Evolutionary conservation across 2,329 filamentous ascomycete genomes (phyloP).

Genomic region (Dactylella cylindrospora): DNA sequence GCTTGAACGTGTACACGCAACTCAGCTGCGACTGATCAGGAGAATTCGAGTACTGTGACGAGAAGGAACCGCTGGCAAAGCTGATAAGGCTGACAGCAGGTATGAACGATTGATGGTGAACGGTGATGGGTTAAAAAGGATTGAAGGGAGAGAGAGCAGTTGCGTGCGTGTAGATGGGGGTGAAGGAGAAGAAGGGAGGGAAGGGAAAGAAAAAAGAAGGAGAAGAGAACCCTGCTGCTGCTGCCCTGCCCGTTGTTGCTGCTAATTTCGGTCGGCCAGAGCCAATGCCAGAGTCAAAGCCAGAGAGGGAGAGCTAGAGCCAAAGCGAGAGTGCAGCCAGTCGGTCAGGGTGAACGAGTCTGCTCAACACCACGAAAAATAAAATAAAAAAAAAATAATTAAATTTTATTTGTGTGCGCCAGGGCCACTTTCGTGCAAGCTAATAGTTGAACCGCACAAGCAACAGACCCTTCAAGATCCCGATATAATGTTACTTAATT

Average conservation of each 20-base stretch:
- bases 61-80: conserved; percentile 30
- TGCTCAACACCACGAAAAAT: conserved; percentile 17
- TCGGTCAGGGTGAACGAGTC: conserved; percentile 35
- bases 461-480: too few species aligned
- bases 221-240: conserved; percentile 2
- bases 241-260: neutral
- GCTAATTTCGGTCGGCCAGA: conserved; percentile 43
- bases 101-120: conserved; percentile 12
- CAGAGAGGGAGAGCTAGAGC: too few species aligned
- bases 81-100: conserved; percentile 12
- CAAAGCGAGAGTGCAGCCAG: too few species aligned
- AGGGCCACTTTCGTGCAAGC: too few species aligned
- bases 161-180: neutral
- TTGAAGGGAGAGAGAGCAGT: conserved; percentile 3
- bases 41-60: conserved; percentile 1
- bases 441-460: neutral
- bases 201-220: neutral
- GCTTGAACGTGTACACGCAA: conserved; percentile 24
- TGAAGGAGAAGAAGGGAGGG: neutral
- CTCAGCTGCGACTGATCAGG: conserved; percentile 20
- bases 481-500: neutral
- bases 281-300: too few species aligned
- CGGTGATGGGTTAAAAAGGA: conserved; percentile 16
- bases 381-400: too few species aligned
- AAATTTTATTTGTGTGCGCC: too few species aligned